Evolutionary conservation across 805 yeast species (phyloP).

Genomic region (Candida hungchunana): DNA sequence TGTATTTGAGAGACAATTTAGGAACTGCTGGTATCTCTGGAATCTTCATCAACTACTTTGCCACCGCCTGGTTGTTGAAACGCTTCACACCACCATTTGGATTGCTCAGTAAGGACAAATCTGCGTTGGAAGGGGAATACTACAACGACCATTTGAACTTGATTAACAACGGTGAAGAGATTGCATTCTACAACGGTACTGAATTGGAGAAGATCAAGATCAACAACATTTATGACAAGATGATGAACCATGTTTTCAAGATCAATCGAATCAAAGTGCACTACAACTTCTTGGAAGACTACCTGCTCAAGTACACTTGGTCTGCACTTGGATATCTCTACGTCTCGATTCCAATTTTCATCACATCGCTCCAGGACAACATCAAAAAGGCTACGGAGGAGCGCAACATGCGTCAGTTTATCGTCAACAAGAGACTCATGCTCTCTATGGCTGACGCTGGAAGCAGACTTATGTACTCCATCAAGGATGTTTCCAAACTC

Average conservation of each 20-base stretch:
- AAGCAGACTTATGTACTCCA: conserved; percentile 88
- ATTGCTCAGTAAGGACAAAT: conserved; percentile 62
- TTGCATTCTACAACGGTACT: conserved; percentile 90
- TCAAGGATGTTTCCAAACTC: conserved; percentile 84
- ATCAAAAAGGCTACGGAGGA: conserved; percentile 33
- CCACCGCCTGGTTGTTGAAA: conserved; percentile 74
- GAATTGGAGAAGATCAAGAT: conserved; percentile 69
- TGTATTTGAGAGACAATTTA: conserved; percentile 77
- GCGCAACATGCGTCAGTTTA: conserved; percentile 77
- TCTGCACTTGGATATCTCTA: conserved; percentile 92
- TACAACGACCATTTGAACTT: conserved; percentile 82
- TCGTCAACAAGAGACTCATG: conserved; percentile 87
- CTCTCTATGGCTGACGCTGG: conserved; percentile 94
- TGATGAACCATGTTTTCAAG: conserved; percentile 50
- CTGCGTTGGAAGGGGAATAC: conserved; percentile 83
- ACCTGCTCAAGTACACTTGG: conserved; percentile 87
- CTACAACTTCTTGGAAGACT: conserved; percentile 78
- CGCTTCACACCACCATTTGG: conserved; percentile 83
- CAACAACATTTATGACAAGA: conserved; percentile 48
- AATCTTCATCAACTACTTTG: conserved; percentile 71
- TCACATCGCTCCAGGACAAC: conserved; percentile 40
- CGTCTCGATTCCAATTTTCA: conserved; percentile 82
- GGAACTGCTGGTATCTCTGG: conserved; percentile 87
- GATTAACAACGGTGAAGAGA: conserved; percentile 87
- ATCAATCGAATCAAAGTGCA: conserved; percentile 57